These are phyloP conservation scores for Camellia lanceoleosa DNA, from an alignment of 148 eudicot genomes.

Conservation along the genomic window DNA sequence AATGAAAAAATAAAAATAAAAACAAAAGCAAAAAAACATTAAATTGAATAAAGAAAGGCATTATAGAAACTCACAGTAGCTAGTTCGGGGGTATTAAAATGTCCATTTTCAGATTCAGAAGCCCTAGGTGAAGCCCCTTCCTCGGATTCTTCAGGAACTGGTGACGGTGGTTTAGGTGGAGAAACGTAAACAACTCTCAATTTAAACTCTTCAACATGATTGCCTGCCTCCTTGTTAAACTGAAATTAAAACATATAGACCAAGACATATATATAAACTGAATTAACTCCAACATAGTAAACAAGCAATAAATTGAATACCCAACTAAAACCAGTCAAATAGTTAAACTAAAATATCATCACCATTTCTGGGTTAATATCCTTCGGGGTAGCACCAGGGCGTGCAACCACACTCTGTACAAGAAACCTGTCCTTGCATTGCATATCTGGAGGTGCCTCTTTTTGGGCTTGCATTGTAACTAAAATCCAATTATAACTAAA, in stretches of 20 bases:
- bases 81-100: slow-evolving; percentile 35
- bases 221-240: slow-evolving; percentile 66
- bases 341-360: background rate
- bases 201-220: slow-evolving; percentile 60
- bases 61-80: slow-evolving; percentile 28
- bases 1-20: background rate
- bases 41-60: background rate
- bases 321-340: background rate
- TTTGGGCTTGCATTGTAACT: slow-evolving; percentile 86
- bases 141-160: slow-evolving; percentile 58
- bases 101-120: slow-evolving; percentile 42
- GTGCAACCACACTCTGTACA: slow-evolving; percentile 58
- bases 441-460: slow-evolving; percentile 59
- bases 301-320: background rate
- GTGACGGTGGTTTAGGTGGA: slow-evolving; percentile 59
- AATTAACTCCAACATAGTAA: background rate
- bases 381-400: slow-evolving; percentile 37
- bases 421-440: slow-evolving; percentile 75
- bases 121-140: slow-evolving; percentile 48
- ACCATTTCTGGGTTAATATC: slow-evolving; percentile 68
- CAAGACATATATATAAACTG: slow-evolving; percentile 8
- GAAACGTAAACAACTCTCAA: slow-evolving; percentile 55
- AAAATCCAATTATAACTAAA: background rate
- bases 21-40: background rate
- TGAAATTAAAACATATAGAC: slow-evolving; percentile 9